These are phyloP conservation scores for Fusarium nanum DNA, from an alignment of 2,329 filamentous ascomycete genomes.

Conservation along the genomic window DNA sequence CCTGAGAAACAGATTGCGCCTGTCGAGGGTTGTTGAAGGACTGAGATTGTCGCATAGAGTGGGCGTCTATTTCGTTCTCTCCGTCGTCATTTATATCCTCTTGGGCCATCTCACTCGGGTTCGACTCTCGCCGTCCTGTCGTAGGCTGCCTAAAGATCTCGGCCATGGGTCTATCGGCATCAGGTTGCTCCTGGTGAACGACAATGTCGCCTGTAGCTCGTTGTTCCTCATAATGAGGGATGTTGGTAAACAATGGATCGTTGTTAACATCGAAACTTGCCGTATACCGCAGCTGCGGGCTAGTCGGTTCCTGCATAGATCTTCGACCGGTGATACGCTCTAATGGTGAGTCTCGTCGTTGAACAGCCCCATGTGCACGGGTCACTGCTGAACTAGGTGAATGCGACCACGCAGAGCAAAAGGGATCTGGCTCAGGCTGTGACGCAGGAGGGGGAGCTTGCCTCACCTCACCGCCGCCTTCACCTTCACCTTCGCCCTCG, in stretches of 20 bases:
- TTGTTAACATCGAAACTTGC: constrained; percentile 29
- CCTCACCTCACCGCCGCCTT: not conserved
- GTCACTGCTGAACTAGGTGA: constrained; percentile 1
- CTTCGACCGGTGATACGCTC: not conserved
- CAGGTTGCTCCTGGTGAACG: constrained; percentile 6
- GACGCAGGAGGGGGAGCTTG: not conserved
- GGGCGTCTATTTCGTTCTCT: not conserved
- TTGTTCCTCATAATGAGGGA: constrained; percentile 16
- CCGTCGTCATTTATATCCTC: not conserved
- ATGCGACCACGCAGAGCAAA: constrained; percentile 22
- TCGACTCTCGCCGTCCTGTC: not conserved
- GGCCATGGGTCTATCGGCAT: not conserved
- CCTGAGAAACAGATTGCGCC: not conserved
- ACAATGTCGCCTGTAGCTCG: constrained; percentile 27
- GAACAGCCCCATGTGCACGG: not conserved
- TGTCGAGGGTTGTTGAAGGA: not conserved
- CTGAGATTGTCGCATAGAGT: constrained; percentile 4
- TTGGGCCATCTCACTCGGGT: not conserved
- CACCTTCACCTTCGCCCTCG: not conserved
- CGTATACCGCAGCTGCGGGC: constrained; percentile 6
- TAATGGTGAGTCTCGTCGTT: not conserved
- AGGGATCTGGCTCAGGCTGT: not conserved
- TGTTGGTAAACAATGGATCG: constrained; percentile 33
- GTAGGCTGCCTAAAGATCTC: constrained; percentile 1
- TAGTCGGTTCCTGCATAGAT: not conserved